Evolutionary conservation across 495 filamentous ascomycete species (phyloP).

Genomic region (Trichoderma asperelloides): DNA sequence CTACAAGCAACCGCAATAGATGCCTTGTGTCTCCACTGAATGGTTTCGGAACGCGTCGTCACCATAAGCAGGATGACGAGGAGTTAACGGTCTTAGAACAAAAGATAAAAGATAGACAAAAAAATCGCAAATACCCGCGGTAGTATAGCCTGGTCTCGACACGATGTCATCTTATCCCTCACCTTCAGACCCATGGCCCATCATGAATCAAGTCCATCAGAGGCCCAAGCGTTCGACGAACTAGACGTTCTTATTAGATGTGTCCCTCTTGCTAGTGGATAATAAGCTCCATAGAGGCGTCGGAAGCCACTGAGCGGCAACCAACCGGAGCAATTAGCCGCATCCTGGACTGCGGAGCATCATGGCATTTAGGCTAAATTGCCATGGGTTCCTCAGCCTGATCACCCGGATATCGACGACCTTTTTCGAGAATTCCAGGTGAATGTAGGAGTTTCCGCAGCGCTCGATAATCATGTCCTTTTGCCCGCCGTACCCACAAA

Average conservation of each 20-base stretch:
- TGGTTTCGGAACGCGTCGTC: background rate
- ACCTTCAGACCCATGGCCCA: background rate
- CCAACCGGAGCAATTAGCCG: slow-evolving; percentile 8
- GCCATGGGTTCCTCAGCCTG: background rate
- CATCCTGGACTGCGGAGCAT: background rate
- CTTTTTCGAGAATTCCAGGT: background rate
- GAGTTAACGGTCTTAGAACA: background rate
- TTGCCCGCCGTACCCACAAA: slow-evolving; percentile 10
- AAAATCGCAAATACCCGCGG: background rate
- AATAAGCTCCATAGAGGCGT: background rate
- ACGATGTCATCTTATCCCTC: background rate
- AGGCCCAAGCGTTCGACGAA: background rate
- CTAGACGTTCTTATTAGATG: background rate
- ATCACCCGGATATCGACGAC: slow-evolving; percentile 5
- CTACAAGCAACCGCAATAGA: background rate
- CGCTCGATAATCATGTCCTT: slow-evolving; percentile 7
- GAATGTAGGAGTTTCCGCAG: slow-evolving; percentile 9
- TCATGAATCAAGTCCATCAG: background rate
- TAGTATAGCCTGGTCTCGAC: background rate
- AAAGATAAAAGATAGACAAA: background rate
- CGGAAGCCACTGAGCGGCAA: background rate
- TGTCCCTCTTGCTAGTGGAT: background rate
- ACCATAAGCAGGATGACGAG: background rate
- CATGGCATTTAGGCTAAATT: slow-evolving; percentile 2
- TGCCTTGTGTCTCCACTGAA: background rate